Conservation (phyloP, 129 eudicot genomes). For the Logfia minima region DNA sequence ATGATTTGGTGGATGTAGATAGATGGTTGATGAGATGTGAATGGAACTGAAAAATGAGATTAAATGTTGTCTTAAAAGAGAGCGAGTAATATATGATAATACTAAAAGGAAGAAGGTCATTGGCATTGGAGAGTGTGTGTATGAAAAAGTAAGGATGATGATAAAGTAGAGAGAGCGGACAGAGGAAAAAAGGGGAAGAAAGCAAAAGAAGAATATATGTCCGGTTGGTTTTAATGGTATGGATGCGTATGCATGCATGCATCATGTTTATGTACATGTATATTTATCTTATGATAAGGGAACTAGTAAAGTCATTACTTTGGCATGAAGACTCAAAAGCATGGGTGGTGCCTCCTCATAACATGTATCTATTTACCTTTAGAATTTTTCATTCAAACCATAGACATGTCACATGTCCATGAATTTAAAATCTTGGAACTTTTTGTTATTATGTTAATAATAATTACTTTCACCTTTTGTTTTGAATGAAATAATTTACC, state of each 20-base stretch:
- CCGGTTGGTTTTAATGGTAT: conserved; percentile 20
- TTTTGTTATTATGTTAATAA: background rate
- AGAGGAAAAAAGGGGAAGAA: conserved; percentile 31
- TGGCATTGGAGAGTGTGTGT: conserved; percentile 31
- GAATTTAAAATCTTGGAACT: background rate
- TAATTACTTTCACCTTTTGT: no score
- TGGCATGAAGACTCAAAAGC: conserved; percentile 47
- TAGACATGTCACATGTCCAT: no score
- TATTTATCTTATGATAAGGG: conserved; percentile 5
- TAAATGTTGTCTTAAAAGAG: conserved; percentile 19
- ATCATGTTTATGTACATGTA: background rate
- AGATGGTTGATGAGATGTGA: conserved; percentile 23
- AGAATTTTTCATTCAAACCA: background rate
- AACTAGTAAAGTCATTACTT: conserved; percentile 48
- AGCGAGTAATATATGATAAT: conserved; percentile 10
- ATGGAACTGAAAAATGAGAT: conserved; percentile 20
- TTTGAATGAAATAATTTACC: no score
- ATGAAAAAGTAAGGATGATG: conserved; percentile 18
- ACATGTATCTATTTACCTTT: background rate
- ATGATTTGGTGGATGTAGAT: conserved; percentile 31
- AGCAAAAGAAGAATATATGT: conserved; percentile 38
- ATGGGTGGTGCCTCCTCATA: background rate
- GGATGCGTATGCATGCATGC: conserved; percentile 11
- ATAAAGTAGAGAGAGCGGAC: conserved; percentile 22
- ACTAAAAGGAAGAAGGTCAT: conserved; percentile 13